Evolutionary conservation across 164 flowering plant genomes (phyloP), one percentile per base, ranked within the genome.

Genomic region (Echeveria elegans): DNA sequence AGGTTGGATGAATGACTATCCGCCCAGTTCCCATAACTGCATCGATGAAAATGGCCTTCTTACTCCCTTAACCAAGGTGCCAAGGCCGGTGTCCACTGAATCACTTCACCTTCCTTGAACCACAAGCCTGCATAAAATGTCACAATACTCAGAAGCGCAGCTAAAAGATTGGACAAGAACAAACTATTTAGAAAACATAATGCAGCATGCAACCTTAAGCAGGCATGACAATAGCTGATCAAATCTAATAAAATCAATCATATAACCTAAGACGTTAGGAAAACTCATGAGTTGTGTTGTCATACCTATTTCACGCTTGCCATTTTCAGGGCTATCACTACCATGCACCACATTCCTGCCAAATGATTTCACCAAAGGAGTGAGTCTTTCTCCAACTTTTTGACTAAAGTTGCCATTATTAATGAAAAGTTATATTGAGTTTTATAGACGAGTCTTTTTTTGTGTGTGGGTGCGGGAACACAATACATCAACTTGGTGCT

Each of bases 301-400:
- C 72, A 73, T 79, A 89, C 98, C 97, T 78, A 88, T 85, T 83
- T 93, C 98, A 67, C 97, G 91, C 77, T 81, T 73, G 73, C 99
- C 97, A 76, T 89, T 94, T 45, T 94, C 99, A 60, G 92, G 90
- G 82, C 97, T 91, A 71, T 94, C 97, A 80, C 99, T 94, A 61
- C 99, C 99, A 82, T 94, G 99, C 74, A 94, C 77, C 48, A 94
- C 88, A 74, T 94, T 94, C 86, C 98, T 94, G 91, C 74, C 64
- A 69, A 76, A 63, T 67, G 2, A 28, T 56, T 63, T 32, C 11
- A 63, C 66, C 28, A 37, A 11, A 16, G 1, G 12, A 38, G 41
- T 38, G 41, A 38, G 41, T 38, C 41, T n/a, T 38, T 38, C 41
- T 38, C 41, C 41, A 38, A 8, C 12, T 36, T 38, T 38, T n/a